Evolutionary conservation across 345 rosid genomes (phyloP).

Genomic region (Eucalyptus marginata): DNA sequence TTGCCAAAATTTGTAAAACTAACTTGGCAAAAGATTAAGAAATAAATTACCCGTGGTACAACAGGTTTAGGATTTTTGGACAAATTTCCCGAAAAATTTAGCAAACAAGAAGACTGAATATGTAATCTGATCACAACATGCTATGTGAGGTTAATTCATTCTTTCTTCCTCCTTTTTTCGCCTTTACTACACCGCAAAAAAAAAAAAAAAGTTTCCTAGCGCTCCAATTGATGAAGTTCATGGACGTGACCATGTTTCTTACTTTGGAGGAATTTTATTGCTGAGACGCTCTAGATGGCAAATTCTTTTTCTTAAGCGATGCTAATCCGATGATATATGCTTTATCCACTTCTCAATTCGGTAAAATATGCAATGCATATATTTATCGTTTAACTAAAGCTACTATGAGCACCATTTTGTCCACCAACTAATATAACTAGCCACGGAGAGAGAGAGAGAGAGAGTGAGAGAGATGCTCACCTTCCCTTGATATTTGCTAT

Average conservation of each 20-base stretch:
- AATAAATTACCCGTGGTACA: neutral
- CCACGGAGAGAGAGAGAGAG: neutral
- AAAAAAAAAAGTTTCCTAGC: neutral
- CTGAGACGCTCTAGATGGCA: neutral
- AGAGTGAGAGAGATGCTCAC: neutral
- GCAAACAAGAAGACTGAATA: neutral
- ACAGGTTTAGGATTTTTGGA: neutral
- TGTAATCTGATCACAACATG: neutral
- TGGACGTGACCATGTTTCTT: neutral
- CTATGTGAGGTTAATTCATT: neutral
- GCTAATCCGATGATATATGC: neutral
- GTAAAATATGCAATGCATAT: neutral
- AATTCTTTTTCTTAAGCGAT: neutral
- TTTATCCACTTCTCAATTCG: neutral
- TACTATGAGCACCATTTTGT: neutral
- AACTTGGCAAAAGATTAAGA: neutral
- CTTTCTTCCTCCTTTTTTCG: neutral
- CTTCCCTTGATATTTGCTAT: conserved; percentile 4
- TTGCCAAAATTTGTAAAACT: too few species aligned
- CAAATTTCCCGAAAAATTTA: neutral
- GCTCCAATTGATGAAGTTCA: neutral
- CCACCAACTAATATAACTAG: neutral
- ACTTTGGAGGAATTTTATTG: neutral
- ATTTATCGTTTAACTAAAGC: neutral
- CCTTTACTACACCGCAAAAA: neutral